Evolutionary conservation across 2,329 filamentous ascomycete genomes (phyloP).

Genomic region (Aspergillus jensenii): DNA sequence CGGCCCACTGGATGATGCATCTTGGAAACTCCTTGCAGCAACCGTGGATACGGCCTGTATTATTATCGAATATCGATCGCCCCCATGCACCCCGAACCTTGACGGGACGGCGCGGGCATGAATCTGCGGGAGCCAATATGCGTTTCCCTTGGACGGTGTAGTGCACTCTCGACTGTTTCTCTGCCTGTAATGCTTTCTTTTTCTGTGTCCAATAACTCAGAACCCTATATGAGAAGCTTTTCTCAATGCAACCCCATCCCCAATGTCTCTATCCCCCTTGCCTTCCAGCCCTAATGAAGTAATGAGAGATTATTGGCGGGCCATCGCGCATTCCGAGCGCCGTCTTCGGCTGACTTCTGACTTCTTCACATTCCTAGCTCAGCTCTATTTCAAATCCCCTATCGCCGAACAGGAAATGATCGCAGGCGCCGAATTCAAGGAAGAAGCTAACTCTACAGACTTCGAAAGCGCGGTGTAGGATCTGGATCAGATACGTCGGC

Average conservation of each 20-base stretch:
- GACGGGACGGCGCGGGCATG: slow-evolving; percentile 37
- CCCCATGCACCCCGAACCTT: slow-evolving; percentile 35
- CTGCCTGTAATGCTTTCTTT: neutral
- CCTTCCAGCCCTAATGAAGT: too few species aligned
- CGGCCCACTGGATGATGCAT: neutral
- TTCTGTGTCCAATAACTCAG: slow-evolving; percentile 6
- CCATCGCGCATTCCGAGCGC: slow-evolving; percentile 11
- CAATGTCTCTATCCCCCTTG: neutral
- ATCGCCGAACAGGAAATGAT: slow-evolving; percentile 9
- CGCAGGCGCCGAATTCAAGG: neutral
- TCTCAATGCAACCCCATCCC: slow-evolving; percentile 2
- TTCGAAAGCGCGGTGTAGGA: too few species aligned
- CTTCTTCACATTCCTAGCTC: slow-evolving; percentile 11
- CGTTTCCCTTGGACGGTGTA: neutral
- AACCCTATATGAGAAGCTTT: slow-evolving; percentile 10
- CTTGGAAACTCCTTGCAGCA: slow-evolving; percentile 28
- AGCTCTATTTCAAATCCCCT: slow-evolving; percentile 11
- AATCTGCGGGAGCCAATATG: slow-evolving; percentile 20
- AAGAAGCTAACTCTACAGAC: neutral
- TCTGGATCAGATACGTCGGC: neutral
- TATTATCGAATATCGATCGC: slow-evolving; percentile 11
- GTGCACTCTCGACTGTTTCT: neutral
- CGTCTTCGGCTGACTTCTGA: slow-evolving; percentile 4
- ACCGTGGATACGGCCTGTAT: slow-evolving; percentile 26
- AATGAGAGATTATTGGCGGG: too few species aligned